Conservation (phyloP, 352 stramenopile species). For the Globisporangium paroecandrum region DNA sequence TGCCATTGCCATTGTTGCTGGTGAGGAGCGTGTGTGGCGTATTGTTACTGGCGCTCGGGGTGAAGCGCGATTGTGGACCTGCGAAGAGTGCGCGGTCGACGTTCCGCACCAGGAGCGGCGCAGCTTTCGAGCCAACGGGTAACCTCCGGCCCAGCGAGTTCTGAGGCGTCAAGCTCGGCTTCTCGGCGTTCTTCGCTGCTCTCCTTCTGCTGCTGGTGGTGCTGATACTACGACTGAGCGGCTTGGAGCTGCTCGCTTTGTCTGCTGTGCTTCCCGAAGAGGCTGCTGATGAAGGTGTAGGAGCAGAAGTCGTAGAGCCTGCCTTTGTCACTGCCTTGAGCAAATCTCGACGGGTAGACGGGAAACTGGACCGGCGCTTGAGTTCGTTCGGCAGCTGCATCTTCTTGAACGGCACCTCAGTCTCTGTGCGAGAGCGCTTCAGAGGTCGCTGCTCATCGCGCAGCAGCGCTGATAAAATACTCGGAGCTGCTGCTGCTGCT, state of each 20-base stretch:
- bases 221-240: slow-evolving; percentile 7
- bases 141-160: slow-evolving; percentile 1
- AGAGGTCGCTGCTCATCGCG: slow-evolving; percentile 44
- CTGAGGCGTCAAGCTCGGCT: slow-evolving; percentile 15
- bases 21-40: slow-evolving; percentile 5
- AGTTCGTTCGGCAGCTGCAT: slow-evolving; percentile 24
- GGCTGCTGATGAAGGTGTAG: slow-evolving; percentile 17
- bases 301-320: slow-evolving; percentile 3
- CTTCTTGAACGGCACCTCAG: slow-evolving; percentile 44
- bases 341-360: slow-evolving; percentile 14
- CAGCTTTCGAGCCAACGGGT: slow-evolving; percentile 7
- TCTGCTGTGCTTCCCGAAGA: not conserved
- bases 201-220: slow-evolving; percentile 13
- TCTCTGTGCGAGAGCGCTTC: slow-evolving; percentile 37
- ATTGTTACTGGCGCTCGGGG: slow-evolving; percentile 15
- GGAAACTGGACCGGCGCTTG: slow-evolving; percentile 15
- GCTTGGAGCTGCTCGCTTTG: not conserved
- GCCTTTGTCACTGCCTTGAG: slow-evolving; percentile 2
- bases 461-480: slow-evolving; percentile 59
- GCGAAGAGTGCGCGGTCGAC: slow-evolving; percentile 26
- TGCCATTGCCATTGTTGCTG: not conserved
- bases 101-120: slow-evolving; percentile 32
- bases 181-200: slow-evolving; percentile 7
- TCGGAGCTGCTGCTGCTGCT: slow-evolving; percentile 24
- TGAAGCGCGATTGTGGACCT: slow-evolving; percentile 18